These are phyloP conservation scores for Ampelocalamus luodianensis DNA, from an alignment of 176 grass and related monocot genomes.

Conservation along the genomic window DNA sequence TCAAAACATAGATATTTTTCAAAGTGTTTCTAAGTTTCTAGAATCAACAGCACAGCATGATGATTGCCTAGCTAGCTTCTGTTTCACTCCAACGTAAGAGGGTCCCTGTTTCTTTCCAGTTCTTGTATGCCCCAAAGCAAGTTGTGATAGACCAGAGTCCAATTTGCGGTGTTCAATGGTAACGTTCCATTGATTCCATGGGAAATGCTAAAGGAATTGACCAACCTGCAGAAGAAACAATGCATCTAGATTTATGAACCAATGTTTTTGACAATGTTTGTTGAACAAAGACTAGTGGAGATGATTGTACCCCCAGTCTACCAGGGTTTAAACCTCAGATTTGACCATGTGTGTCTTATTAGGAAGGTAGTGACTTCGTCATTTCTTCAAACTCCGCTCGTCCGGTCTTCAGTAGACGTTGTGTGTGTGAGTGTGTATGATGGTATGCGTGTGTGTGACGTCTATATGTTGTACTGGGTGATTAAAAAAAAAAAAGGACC, in stretches of 20 bases:
- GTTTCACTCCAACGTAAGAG: not conserved
- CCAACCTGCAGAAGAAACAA: not conserved
- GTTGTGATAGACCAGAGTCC: constrained; percentile 3
- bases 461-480: too few species aligned
- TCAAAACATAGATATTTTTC: not conserved
- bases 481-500: too few species aligned
- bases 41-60: not conserved
- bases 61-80: not conserved
- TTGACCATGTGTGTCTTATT: too few species aligned
- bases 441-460: too few species aligned
- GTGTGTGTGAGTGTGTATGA: too few species aligned
- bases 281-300: constrained; percentile 33
- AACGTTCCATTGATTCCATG: not conserved
- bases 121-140: not conserved
- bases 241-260: not conserved
- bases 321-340: too few species aligned
- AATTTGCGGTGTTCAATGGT: not conserved
- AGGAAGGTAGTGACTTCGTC: too few species aligned
- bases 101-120: not conserved
- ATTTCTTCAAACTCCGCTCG: too few species aligned
- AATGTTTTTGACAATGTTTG: not conserved
- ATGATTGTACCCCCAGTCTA: too few species aligned
- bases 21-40: not conserved
- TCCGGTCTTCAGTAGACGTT: too few species aligned
- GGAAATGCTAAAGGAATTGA: not conserved